Evolutionary conservation across 192 early-diverging fungal genomes (phyloP).

Genomic region (Mortierella alpina): DNA sequence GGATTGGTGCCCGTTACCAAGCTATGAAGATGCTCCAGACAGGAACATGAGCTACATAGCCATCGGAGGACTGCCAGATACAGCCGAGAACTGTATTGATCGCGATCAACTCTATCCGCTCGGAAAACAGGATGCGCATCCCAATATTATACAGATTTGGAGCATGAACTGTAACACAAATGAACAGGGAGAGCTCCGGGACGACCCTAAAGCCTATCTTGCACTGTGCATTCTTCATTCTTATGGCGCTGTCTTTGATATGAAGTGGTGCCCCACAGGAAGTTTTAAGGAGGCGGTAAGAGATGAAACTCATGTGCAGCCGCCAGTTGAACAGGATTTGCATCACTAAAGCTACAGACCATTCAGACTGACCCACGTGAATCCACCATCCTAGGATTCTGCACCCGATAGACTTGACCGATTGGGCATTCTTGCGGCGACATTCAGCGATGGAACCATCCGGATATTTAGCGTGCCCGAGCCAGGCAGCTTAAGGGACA

Average conservation of each 20-base stretch:
- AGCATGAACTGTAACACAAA: slow-evolving; percentile 29
- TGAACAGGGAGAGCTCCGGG: slow-evolving; percentile 24
- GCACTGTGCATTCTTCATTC: slow-evolving; percentile 35
- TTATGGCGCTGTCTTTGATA: slow-evolving; percentile 42
- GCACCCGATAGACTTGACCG: slow-evolving; percentile 3
- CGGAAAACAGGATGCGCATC: slow-evolving; percentile 46
- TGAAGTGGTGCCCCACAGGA: slow-evolving; percentile 51
- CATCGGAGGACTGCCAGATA: slow-evolving; percentile 46
- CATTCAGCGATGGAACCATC: slow-evolving; percentile 37
- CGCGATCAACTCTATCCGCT: slow-evolving; percentile 45
- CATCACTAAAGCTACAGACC: no score
- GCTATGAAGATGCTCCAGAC: not conserved
- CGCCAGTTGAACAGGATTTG: not conserved
- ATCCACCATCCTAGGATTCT: not conserved
- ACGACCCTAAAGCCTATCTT: slow-evolving; percentile 8
- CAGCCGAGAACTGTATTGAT: slow-evolving; percentile 35
- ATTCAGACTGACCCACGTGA: no score
- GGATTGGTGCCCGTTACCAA: slow-evolving; percentile 36
- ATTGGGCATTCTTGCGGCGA: slow-evolving; percentile 32
- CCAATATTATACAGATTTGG: slow-evolving; percentile 50
- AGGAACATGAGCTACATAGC: slow-evolving; percentile 28
- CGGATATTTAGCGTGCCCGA: slow-evolving; percentile 40
- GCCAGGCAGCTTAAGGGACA: slow-evolving; percentile 5
- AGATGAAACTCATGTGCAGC: not conserved
- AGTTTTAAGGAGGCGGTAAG: slow-evolving; percentile 33